A percentile compares a stretch with the other conserved stretches of the same genome.
Conservation (phyloP, 306 rosid species). For the Sesbania bispinosa region DNA sequence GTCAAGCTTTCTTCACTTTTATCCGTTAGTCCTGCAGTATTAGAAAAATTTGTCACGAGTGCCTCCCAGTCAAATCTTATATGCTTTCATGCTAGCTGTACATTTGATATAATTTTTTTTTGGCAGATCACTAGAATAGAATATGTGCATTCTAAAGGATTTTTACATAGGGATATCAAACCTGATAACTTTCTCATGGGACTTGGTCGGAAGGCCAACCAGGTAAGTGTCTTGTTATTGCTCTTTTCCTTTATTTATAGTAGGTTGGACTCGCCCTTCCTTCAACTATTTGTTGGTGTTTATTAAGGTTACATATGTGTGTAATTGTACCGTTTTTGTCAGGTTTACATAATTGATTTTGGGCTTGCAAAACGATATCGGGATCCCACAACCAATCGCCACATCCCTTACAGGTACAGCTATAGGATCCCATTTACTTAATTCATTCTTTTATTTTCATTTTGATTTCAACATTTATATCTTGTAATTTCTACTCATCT, state of each 20-base stretch:
- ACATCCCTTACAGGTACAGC: constrained; percentile 86
- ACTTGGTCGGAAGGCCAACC: constrained; percentile 95
- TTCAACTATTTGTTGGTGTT: background rate
- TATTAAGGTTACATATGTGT: background rate
- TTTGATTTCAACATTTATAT: no score
- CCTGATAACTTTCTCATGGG: constrained; percentile 99
- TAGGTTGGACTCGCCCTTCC: background rate
- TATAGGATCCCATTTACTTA: no score
- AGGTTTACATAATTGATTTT: constrained; percentile 96
- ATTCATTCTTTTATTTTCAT: no score
- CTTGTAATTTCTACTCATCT: no score
- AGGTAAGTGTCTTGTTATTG: constrained; percentile 48
- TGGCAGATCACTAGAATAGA: constrained; percentile 81
- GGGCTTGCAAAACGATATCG: constrained; percentile 96
- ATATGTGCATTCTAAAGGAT: constrained; percentile 90
- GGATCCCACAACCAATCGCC: constrained; percentile 81
- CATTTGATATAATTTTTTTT: background rate
- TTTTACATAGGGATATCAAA: constrained; percentile 87
- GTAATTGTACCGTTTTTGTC: constrained; percentile 8
- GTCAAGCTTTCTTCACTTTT: no score
- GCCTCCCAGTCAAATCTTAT: no score
- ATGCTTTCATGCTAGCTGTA: no score
- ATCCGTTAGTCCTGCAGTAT: no score
- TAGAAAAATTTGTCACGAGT: no score
- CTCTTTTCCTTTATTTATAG: background rate